phyloP scores from a whole-genome alignment of 495 filamentous ascomycete genomes.

The Sporormia fimetaria region DNA sequence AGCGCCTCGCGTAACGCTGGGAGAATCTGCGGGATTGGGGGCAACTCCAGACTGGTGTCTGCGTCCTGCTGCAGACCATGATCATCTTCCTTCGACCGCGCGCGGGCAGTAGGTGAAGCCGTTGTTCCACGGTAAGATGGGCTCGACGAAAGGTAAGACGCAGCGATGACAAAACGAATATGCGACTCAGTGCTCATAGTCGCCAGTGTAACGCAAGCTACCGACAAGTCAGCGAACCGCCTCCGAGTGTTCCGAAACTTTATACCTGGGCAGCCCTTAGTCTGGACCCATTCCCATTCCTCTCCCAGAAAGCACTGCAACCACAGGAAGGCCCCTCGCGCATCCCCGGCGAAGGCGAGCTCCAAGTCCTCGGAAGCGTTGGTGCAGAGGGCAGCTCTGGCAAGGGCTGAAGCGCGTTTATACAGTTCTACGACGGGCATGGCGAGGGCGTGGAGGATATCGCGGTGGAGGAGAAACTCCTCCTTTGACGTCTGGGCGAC shows the following conservation, averaged over 20 bases:
- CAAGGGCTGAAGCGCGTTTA: slow-evolving; percentile 41
- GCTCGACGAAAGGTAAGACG: slow-evolving; percentile 40
- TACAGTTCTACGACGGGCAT: slow-evolving; percentile 48
- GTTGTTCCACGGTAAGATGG: slow-evolving; percentile 23
- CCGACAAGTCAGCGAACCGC: background rate
- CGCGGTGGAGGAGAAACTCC: slow-evolving; percentile 42
- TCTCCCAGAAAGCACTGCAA: slow-evolving; percentile 48
- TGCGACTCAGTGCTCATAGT: slow-evolving; percentile 48
- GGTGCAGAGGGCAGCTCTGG: slow-evolving; percentile 37
- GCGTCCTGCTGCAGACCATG: slow-evolving; percentile 20
- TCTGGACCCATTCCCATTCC: slow-evolving; percentile 49
- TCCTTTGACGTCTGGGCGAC: slow-evolving; percentile 33
- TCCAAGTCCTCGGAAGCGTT: slow-evolving; percentile 43
- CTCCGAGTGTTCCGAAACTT: background rate
- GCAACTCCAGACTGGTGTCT: slow-evolving; percentile 27
- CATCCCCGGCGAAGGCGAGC: slow-evolving; percentile 47
- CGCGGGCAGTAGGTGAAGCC: slow-evolving; percentile 9
- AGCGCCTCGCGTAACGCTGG: slow-evolving; percentile 43
- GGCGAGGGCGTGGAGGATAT: slow-evolving; percentile 49
- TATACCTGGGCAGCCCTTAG: slow-evolving; percentile 42
- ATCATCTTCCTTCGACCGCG: too few relatives aligned
- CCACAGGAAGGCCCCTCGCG: slow-evolving; percentile 50
- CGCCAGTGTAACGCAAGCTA: slow-evolving; percentile 42
- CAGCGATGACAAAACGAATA: slow-evolving; percentile 47
- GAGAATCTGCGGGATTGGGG: slow-evolving; percentile 45